A percentile compares a stretch with the other conserved stretches of the same genome.
Evolutionary conservation across 2,329 filamentous ascomycete species (phyloP).

Genomic region (Amauroascus niger): DNA sequence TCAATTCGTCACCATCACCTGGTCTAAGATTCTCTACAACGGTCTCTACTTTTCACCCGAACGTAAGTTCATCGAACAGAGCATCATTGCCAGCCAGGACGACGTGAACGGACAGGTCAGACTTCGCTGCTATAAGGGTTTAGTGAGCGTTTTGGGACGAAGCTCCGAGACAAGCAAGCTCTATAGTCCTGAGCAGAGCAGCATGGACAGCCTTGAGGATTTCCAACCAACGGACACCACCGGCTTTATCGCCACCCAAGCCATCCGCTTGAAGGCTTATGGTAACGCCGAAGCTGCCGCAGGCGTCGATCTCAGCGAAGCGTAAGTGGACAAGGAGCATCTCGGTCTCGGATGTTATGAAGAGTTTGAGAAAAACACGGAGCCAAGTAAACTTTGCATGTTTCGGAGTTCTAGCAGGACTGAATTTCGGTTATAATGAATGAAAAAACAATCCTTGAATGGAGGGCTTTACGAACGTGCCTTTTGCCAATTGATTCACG

Average conservation of each 20-base stretch:
- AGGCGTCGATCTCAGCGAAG: slow-evolving; percentile 15
- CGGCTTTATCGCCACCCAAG: slow-evolving; percentile 42
- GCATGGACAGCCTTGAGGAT: slow-evolving; percentile 57
- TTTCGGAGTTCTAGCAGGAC: slow-evolving; percentile 5
- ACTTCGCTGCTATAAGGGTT: slow-evolving; percentile 54
- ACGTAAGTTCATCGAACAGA: slow-evolving; percentile 56
- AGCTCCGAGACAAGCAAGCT: slow-evolving; percentile 48
- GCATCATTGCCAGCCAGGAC: slow-evolving; percentile 50
- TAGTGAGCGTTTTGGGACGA: slow-evolving; percentile 24
- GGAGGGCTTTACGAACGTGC: not conserved
- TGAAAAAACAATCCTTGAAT: not conserved
- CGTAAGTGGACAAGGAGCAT: not conserved
- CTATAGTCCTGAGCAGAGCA: slow-evolving; percentile 51
- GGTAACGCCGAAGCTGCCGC: slow-evolving; percentile 15
- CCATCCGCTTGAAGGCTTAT: slow-evolving; percentile 22
- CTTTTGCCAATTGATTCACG: not conserved
- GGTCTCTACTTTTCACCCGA: slow-evolving; percentile 57
- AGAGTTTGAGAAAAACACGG: not conserved
- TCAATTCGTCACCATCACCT: slow-evolving; percentile 52
- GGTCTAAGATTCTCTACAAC: slow-evolving; percentile 48
- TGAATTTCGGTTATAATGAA: not conserved
- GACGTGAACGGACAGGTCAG: slow-evolving; percentile 50
- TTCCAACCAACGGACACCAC: slow-evolving; percentile 54
- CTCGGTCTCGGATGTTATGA: not conserved
- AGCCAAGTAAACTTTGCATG: not conserved